A percentile compares a stretch with the other conserved stretches of the same genome.
phyloP scores from a whole-genome alignment of 2,329 filamentous ascomycete species.

The Venturia oleaginea region DNA sequence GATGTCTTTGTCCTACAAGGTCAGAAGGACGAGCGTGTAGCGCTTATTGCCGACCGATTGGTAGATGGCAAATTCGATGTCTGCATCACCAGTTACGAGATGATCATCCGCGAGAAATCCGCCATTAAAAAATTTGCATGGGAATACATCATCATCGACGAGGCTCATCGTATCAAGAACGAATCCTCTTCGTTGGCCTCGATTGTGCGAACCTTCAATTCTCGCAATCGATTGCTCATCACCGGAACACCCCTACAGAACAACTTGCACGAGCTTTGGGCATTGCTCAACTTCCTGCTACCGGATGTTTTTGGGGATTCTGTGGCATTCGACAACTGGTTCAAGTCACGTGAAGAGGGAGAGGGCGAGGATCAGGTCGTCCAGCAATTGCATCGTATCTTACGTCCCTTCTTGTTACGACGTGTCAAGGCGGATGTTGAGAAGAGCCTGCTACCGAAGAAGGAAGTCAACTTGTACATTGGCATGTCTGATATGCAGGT shows the following conservation, averaged over 20 bases:
- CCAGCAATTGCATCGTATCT: conserved; percentile 85
- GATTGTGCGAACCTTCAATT: conserved; percentile 93
- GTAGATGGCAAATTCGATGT: conserved; percentile 94
- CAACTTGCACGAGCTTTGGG: conserved; percentile 97
- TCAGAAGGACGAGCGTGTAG: conserved; percentile 83
- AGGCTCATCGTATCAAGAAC: conserved; percentile 98
- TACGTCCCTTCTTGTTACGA: conserved; percentile 87
- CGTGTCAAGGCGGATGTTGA: conserved; percentile 97
- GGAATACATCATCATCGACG: conserved; percentile 99
- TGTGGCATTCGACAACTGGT: conserved; percentile 97
- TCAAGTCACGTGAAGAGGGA: conserved; percentile 50
- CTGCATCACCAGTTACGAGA: conserved; percentile 97
- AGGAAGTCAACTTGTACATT: conserved; percentile 93
- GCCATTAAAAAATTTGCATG: conserved; percentile 96
- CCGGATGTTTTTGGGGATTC: conserved; percentile 96
- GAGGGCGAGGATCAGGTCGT: conserved; percentile 87
- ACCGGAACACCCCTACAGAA: conserved; percentile 96
- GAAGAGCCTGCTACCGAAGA: conserved; percentile 94
- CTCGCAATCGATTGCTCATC: conserved; percentile 86
- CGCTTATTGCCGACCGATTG: conserved; percentile 83
- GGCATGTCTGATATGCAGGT: conserved; percentile 99
- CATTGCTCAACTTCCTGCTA: conserved; percentile 91
- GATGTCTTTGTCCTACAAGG: conserved; percentile 91
- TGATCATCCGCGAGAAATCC: conserved; percentile 91
- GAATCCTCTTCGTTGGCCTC: conserved; percentile 95